A percentile compares a stretch with the other conserved stretches of the same genome.
Conservation (phyloP, 305 asterid genomes). For the Fraxinus albicans region DNA sequence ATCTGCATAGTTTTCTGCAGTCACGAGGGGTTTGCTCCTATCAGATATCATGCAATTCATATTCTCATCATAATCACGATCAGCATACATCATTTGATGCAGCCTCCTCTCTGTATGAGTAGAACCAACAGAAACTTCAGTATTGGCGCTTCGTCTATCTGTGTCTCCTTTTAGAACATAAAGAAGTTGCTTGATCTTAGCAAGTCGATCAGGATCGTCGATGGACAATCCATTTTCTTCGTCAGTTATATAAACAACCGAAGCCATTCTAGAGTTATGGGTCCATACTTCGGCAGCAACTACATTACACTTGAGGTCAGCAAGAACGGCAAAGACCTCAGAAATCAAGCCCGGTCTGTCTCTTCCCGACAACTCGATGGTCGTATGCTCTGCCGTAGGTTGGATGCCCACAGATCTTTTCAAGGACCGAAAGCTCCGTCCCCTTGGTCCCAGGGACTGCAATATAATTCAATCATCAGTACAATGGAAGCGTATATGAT, state of each 20-base stretch:
- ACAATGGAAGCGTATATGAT: neutral
- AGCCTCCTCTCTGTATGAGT: conserved; percentile 65
- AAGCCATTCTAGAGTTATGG: conserved; percentile 87
- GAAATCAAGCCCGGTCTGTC: conserved; percentile 88
- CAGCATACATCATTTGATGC: conserved; percentile 94
- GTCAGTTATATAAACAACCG: conserved; percentile 75
- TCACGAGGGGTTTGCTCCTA: conserved; percentile 47
- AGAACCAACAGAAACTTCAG: conserved; percentile 64
- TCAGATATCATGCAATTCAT: conserved; percentile 21
- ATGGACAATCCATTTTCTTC: conserved; percentile 49
- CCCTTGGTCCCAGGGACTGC: conserved; percentile 58
- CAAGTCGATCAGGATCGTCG: conserved; percentile 56
- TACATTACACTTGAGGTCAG: conserved; percentile 69
- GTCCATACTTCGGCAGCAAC: conserved; percentile 90
- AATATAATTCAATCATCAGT: conserved; percentile 9
- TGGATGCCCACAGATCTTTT: conserved; percentile 65
- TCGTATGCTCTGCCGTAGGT: conserved; percentile 55
- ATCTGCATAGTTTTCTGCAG: conserved; percentile 54
- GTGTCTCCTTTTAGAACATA: conserved; percentile 55
- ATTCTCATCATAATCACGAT: conserved; percentile 72
- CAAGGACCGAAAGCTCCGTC: conserved; percentile 45
- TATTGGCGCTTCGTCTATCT: conserved; percentile 59
- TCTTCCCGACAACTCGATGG: conserved; percentile 68
- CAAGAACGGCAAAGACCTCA: conserved; percentile 73
- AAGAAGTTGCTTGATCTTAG: conserved; percentile 59